Conservation (phyloP, 2,329 filamentous ascomycete genomes). For the Dactylella cylindrospora region DNA sequence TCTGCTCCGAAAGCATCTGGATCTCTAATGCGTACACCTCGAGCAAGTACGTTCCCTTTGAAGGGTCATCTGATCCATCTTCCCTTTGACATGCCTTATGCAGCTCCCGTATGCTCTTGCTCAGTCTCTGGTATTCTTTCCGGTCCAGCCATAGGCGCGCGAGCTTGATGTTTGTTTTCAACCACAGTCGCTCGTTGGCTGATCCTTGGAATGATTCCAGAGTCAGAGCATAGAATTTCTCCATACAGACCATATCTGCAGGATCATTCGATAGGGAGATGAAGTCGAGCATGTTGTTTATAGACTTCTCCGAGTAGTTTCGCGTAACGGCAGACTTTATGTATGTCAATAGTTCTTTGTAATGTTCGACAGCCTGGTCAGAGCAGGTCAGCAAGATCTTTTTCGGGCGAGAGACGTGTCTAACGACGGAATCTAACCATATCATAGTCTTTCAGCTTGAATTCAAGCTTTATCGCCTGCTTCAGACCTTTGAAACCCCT, state of each 20-base stretch:
- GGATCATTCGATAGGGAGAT: slow-evolving; percentile 74
- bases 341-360: slow-evolving; percentile 91
- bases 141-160: slow-evolving; percentile 87
- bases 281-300: slow-evolving; percentile 98
- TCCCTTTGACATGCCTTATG: slow-evolving; percentile 84
- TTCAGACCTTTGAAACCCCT: slow-evolving; percentile 92
- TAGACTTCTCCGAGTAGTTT: slow-evolving; percentile 98
- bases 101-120: slow-evolving; percentile 81
- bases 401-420: not conserved
- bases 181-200: slow-evolving; percentile 94
- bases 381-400: slow-evolving; percentile 16
- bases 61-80: slow-evolving; percentile 86
- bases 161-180: slow-evolving; percentile 98
- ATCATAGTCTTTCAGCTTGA: slow-evolving; percentile 83
- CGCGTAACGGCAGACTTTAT: slow-evolving; percentile 95
- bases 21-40: slow-evolving; percentile 97
- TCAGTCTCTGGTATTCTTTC: slow-evolving; percentile 78
- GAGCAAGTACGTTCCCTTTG: slow-evolving; percentile 92
- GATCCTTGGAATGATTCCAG: slow-evolving; percentile 93
- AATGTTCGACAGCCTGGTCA: slow-evolving; percentile 80
- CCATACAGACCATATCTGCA: slow-evolving; percentile 76
- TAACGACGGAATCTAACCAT: slow-evolving; percentile 59
- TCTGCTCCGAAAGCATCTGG: slow-evolving; percentile 95
- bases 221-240: slow-evolving; percentile 91
- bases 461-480: slow-evolving; percentile 96